A percentile compares a stretch with the other conserved stretches of the same genome.
Conservation (phyloP, 2,329 filamentous ascomycete genomes). For the Hypoxylon sp. region DNA sequence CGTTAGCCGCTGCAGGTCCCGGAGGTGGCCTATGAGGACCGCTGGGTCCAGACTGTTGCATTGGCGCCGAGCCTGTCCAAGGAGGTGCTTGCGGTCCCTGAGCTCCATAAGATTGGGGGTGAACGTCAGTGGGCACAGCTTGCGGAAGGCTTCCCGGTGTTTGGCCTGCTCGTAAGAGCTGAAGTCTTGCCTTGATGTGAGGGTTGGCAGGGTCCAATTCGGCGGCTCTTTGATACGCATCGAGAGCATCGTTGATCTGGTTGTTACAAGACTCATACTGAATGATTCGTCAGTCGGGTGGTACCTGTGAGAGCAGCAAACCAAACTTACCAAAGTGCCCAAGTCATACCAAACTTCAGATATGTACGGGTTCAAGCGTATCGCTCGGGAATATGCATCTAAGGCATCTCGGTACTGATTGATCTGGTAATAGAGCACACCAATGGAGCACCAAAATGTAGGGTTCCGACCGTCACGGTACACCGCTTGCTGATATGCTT, state of each 20-base stretch:
- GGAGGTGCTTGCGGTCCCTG: slow-evolving; percentile 88
- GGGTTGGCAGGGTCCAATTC: slow-evolving; percentile 94
- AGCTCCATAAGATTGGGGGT: slow-evolving; percentile 92
- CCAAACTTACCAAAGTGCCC: slow-evolving; percentile 84
- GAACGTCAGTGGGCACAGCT: slow-evolving; percentile 94
- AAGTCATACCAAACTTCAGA: slow-evolving; percentile 99
- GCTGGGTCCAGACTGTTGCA: slow-evolving; percentile 62
- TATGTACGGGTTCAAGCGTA: slow-evolving; percentile 96
- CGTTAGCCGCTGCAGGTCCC: slow-evolving; percentile 68
- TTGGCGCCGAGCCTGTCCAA: slow-evolving; percentile 84
- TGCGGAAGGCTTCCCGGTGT: slow-evolving; percentile 79
- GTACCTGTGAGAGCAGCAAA: slow-evolving; percentile 28
- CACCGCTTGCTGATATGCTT: slow-evolving; percentile 98
- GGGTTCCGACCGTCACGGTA: slow-evolving; percentile 98
- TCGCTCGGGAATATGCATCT: slow-evolving; percentile 96
- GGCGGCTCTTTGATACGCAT: slow-evolving; percentile 94
- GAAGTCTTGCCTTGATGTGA: slow-evolving; percentile 95
- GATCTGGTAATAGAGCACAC: slow-evolving; percentile 99
- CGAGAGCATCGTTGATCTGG: slow-evolving; percentile 94
- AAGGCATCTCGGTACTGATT: slow-evolving; percentile 99
- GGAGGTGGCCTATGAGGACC: slow-evolving; percentile 75
- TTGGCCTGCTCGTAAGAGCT: slow-evolving; percentile 87
- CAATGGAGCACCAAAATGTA: slow-evolving; percentile 99
- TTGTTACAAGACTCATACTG: slow-evolving; percentile 99
- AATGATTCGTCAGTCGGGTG: slow-evolving; percentile 52